phyloP scores from a whole-genome alignment of 257 asterid species.

The Fraxinus anomala region DNA sequence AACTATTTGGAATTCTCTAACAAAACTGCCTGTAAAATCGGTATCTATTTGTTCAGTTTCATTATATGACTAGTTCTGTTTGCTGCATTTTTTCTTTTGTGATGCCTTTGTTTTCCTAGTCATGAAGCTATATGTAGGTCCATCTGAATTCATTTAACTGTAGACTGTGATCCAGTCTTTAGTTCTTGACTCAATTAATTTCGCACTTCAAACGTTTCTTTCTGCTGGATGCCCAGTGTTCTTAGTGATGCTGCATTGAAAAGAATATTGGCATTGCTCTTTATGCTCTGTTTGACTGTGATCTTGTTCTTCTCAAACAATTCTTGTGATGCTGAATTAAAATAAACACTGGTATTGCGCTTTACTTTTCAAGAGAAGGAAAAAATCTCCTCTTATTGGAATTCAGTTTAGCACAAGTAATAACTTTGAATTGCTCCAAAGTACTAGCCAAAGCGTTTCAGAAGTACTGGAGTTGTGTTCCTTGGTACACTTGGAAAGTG shows the following conservation, averaged over 20 bases:
- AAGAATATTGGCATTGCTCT: neutral
- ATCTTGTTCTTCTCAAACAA: neutral
- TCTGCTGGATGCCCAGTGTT: neutral
- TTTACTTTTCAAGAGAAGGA: neutral
- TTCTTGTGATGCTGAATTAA: neutral
- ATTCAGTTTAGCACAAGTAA: neutral
- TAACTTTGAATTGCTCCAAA: neutral
- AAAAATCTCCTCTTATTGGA: neutral
- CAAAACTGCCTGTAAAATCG: slow-evolving; percentile 1
- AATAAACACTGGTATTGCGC: neutral
- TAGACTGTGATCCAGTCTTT: neutral
- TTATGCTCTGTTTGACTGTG: neutral
- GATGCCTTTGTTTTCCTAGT: neutral
- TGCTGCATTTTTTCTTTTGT: neutral
- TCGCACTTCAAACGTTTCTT: neutral
- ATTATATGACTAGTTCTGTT: neutral
- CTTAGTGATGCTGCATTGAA: neutral
- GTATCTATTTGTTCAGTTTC: neutral
- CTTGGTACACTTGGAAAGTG: neutral
- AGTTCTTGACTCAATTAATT: neutral
- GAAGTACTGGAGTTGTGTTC: neutral
- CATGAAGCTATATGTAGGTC: neutral
- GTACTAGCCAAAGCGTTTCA: neutral
- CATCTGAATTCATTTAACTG: slow-evolving; percentile 1
- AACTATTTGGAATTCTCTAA: neutral